phyloP scores from a whole-genome alignment of 305 asterid genomes.

The Fraxinus greggii region DNA sequence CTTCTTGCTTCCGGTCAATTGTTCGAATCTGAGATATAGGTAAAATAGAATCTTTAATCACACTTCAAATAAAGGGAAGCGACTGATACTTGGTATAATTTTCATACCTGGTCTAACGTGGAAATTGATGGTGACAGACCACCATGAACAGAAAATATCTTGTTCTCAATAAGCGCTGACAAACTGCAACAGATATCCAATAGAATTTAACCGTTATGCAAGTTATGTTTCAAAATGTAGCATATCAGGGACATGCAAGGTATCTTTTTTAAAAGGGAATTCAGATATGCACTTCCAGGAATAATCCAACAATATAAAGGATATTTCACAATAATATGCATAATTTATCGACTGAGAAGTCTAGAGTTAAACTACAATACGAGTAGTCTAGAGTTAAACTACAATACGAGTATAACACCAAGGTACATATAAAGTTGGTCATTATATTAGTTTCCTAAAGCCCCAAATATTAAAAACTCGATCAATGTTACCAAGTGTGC shows the following conservation, averaged over 20 bases:
- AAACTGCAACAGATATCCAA: constrained; percentile 39
- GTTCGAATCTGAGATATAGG: constrained; percentile 60
- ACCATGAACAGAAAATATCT: constrained; percentile 58
- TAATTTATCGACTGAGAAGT: neutral
- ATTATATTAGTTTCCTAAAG: neutral
- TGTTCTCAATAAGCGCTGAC: constrained; percentile 72
- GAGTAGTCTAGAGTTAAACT: neutral
- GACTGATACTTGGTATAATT: constrained; percentile 15
- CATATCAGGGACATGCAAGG: constrained; percentile 3
- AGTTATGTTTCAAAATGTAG: constrained; percentile 10
- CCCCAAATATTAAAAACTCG: constrained; percentile 9
- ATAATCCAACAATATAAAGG: neutral
- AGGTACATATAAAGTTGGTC: neutral
- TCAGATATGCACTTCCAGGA: constrained; percentile 2
- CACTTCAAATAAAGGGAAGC: neutral
- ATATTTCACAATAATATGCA: neutral
- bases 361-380: neutral
- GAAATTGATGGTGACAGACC: constrained; percentile 60
- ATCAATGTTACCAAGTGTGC: neutral
- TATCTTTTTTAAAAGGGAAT: neutral
- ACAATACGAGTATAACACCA: neutral
- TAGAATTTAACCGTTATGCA: constrained; percentile 13
- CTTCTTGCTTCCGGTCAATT: constrained; percentile 96
- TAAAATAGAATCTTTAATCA: constrained; percentile 13
- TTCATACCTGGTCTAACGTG: constrained; percentile 81